phyloP scores from a whole-genome alignment of 2,329 filamentous ascomycete species.

The Chrysoporthe austroafricana region DNA sequence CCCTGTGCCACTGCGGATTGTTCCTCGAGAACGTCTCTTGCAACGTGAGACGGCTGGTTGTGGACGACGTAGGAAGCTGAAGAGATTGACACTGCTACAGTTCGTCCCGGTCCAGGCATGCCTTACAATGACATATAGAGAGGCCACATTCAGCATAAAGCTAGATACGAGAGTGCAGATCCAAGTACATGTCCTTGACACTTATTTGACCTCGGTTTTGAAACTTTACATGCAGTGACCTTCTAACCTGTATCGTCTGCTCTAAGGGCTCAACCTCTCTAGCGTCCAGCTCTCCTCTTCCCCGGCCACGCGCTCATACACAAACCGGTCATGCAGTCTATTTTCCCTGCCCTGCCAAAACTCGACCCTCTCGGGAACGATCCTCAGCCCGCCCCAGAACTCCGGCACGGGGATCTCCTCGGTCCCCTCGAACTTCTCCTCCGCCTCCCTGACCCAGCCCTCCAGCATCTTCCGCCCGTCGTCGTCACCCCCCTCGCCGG shows the following conservation, averaged over 20 bases:
- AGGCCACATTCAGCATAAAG: too few species aligned
- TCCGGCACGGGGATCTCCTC: conserved; percentile 87
- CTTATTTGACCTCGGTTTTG: background rate
- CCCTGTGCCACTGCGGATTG: too few species aligned
- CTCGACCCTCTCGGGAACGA: conserved; percentile 85
- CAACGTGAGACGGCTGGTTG: too few species aligned
- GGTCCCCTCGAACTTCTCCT: conserved; percentile 72
- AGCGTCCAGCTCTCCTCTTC: conserved; percentile 62
- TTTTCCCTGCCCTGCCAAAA: conserved; percentile 95
- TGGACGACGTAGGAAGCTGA: too few species aligned
- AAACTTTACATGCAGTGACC: background rate
- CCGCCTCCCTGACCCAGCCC: conserved; percentile 74
- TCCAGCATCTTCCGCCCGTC: conserved; percentile 78
- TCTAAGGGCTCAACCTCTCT: conserved; percentile 73
- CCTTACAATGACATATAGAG: too few species aligned
- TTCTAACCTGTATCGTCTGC: background rate
- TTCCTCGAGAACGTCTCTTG: too few species aligned
- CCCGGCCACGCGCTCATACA: conserved; percentile 68
- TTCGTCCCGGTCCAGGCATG: too few species aligned
- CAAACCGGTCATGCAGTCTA: conserved; percentile 90
- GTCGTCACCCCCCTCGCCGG: conserved; percentile 45
- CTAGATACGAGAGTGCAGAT: too few species aligned
- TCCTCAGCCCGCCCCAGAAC: conserved; percentile 91
- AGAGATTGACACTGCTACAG: too few species aligned
- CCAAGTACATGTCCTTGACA: background rate